These are phyloP conservation scores for Physcia stellaris DNA, from an alignment of 495 filamentous ascomycete species.

Conservation along the genomic window DNA sequence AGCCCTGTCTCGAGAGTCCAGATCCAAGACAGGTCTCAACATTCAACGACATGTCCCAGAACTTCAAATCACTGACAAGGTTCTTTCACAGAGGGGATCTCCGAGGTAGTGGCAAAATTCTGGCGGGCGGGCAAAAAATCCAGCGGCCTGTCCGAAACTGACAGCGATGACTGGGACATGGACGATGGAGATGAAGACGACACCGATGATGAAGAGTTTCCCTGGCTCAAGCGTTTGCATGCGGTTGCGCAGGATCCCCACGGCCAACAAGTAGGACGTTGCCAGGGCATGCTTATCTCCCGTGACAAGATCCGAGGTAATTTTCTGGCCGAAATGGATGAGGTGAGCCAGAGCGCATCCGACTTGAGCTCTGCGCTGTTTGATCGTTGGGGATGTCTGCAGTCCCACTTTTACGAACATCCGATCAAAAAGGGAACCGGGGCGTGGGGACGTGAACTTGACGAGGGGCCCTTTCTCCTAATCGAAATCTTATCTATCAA, in stretches of 20 bases:
- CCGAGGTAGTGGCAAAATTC: too few species aligned
- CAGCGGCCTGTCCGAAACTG: too few species aligned
- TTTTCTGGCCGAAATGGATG: constrained; percentile 5
- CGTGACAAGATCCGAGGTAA: constrained; percentile 3
- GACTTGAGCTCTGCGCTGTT: constrained; percentile 11
- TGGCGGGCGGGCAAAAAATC: too few species aligned
- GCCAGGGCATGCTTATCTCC: constrained; percentile 4
- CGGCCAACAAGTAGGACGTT: constrained; percentile 2
- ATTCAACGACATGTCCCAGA: too few species aligned
- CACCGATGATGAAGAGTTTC: constrained; percentile 3
- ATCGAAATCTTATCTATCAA: constrained; percentile 9
- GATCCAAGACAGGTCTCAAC: too few species aligned
- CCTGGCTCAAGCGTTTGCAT: constrained; percentile 5
- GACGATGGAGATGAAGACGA: background rate
- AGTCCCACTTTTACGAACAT: constrained; percentile 11
- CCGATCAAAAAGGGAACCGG: constrained; percentile 18
- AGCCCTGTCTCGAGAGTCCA: too few species aligned
- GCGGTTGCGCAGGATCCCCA: background rate
- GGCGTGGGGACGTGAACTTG: constrained; percentile 15
- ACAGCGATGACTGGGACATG: background rate
- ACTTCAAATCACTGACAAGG: too few species aligned
- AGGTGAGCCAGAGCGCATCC: background rate
- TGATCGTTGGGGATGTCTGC: constrained; percentile 18
- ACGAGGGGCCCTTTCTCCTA: constrained; percentile 13
- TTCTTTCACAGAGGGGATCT: too few species aligned